Evolutionary conservation across 305 asterid genomes (phyloP), one percentile per base, ranked within the genome.

Genomic region (Ajuga reptans): DNA sequence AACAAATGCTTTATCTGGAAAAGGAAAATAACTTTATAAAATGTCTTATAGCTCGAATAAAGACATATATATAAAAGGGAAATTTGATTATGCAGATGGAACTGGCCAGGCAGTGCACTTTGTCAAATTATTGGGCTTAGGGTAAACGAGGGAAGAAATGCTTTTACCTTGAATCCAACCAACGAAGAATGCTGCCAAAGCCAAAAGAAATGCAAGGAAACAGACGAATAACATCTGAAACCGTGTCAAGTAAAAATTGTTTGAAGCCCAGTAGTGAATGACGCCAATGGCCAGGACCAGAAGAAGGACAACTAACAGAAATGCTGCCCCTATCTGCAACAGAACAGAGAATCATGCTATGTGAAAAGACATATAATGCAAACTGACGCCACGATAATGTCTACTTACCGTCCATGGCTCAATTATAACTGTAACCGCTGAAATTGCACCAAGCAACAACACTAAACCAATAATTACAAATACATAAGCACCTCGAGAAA

Each of bases 211-310:
- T 39, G 98, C 98, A 61, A 94, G 95, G 78, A 89, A 91, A 80
- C 94, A 94, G 65, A 91, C 99, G 69, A 89, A 80, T 71, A 94
- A 72, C 95, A 84, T 94, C 84, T 94, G 99, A 76, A 80, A 74
- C 80, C 97, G 87, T 41, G 98, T 94, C 95, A 94, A 75, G 78
- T 94, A 94, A 77, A 94, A 94, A 77, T 94, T 94, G 83, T 94
- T 94, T 73, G 97, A 85, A 68, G 99, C 99, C 99, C 98, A 94
- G 73, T 83, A 91, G 83, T 91, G 99, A 83, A 89, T 84, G 71
- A 85, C 98, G 64, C 96, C 96, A 75, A 94, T 94, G 53, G 96
- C 94, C 81, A 94, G 86, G 71, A 94, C 92, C 57, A 91, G 79
- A 71, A 94, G 94, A 43, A 94, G 97, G 68, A 94, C 88, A 72